Percentiles rank a stretch among this genome's conserved stretches.
Evolutionary conservation across 148 eudicot species (phyloP).

Genomic region (Salicornia ramosissima): DNA sequence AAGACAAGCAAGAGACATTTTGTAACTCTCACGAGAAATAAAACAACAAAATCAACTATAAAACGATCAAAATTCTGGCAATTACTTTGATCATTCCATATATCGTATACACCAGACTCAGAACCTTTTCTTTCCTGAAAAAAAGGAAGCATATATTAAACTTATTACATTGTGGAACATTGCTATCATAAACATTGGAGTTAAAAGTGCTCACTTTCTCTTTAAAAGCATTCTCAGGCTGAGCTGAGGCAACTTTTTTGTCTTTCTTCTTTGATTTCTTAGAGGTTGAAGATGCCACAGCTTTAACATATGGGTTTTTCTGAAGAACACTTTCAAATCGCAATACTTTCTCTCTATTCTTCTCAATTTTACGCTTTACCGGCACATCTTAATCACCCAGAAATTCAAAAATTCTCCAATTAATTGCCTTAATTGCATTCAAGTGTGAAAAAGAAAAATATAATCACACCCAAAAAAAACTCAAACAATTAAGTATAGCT

Average conservation of each 20-base stretch:
- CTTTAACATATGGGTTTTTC: slow-evolving; percentile 67
- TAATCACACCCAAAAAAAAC: no score
- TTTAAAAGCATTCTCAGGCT: slow-evolving; percentile 24
- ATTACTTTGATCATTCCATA: slow-evolving; percentile 61
- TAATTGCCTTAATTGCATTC: background rate
- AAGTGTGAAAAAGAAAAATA: background rate
- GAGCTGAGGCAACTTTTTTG: slow-evolving; percentile 18
- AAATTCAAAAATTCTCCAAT: background rate
- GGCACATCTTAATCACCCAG: slow-evolving; percentile 51
- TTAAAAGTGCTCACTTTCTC: slow-evolving; percentile 32
- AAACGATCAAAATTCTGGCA: background rate
- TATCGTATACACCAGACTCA: slow-evolving; percentile 48
- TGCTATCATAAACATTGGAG: background rate
- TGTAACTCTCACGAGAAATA: background rate
- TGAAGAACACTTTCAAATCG: slow-evolving; percentile 64
- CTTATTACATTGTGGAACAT: background rate
- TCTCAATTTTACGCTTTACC: slow-evolving; percentile 85
- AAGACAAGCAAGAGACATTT: slow-evolving; percentile 11
- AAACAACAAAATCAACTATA: slow-evolving; percentile 3
- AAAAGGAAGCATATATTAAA: slow-evolving; percentile 1
- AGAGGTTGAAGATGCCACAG: slow-evolving; percentile 52
- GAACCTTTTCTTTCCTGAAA: slow-evolving; percentile 44
- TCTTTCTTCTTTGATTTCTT: slow-evolving; percentile 48
- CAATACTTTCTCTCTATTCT: slow-evolving; percentile 66
- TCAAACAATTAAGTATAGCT: no score